Evolutionary conservation across 129 eudicot genomes (phyloP).

Genomic region (Centaurea solstitialis): DNA sequence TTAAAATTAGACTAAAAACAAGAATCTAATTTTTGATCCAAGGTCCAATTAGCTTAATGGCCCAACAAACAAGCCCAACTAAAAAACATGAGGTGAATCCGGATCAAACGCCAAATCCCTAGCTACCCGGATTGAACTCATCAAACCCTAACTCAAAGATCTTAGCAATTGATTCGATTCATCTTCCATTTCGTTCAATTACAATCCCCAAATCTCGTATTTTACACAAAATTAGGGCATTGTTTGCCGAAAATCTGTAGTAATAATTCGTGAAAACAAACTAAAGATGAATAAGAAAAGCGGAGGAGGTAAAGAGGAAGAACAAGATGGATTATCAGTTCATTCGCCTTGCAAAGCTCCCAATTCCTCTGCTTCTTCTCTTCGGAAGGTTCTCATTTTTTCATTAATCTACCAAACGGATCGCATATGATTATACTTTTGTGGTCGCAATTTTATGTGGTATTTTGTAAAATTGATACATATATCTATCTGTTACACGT

Average conservation of each 20-base stretch:
- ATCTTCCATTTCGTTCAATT: neutral
- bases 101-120: conserved; percentile 55
- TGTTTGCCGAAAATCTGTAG: conserved; percentile 2
- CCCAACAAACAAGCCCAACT: conserved; percentile 7
- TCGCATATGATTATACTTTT: neutral
- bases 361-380: conserved; percentile 75
- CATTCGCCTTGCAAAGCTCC: conserved; percentile 92
- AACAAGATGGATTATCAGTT: conserved; percentile 86
- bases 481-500: neutral
- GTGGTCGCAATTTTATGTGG: neutral
- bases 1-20: neutral
- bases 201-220: conserved; percentile 1
- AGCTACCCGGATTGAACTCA: conserved; percentile 18
- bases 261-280: conserved; percentile 25
- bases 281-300: conserved; percentile 42
- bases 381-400: conserved; percentile 54
- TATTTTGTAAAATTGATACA: neutral
- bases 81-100: neutral
- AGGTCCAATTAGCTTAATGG: neutral
- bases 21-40: neutral
- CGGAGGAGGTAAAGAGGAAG: conserved; percentile 50
- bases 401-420: neutral
- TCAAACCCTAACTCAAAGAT: conserved; percentile 22
- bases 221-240: neutral
- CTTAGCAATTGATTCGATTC: conserved; percentile 4